These are phyloP conservation scores for Galerina marginata DNA, from an alignment of 768 basidiomycete genomes.

Conservation along the genomic window DNA sequence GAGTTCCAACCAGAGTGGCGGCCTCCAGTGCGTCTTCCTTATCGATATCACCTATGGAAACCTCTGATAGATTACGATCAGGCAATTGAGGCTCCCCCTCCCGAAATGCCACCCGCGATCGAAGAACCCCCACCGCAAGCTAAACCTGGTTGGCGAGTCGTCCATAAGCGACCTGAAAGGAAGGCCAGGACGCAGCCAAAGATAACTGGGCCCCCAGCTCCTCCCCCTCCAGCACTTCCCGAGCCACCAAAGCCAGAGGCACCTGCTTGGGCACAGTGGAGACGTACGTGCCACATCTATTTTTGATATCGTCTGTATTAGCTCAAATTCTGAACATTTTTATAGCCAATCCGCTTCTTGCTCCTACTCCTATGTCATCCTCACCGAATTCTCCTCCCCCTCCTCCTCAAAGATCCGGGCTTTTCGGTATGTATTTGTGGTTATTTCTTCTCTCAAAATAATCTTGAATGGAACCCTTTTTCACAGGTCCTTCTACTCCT, in stretches of 20 bases:
- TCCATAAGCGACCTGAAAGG: conserved; percentile 66
- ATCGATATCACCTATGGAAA: background rate
- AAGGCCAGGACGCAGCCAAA: conserved; percentile 52
- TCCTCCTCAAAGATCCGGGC: conserved; percentile 61
- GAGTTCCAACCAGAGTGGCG: conserved; percentile 81
- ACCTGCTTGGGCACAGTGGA: conserved; percentile 89
- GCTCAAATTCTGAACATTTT: background rate
- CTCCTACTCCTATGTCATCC: conserved; percentile 48
- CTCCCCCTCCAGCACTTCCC: conserved; percentile 45
- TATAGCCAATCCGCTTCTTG: conserved; percentile 68
- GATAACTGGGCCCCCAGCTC: conserved; percentile 44
- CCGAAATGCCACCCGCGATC: conserved; percentile 49
- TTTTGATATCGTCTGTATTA: background rate
- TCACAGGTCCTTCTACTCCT: conserved; percentile 37
- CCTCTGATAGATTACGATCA: conserved; percentile 14
- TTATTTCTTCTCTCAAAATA: background rate
- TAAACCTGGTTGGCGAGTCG: conserved; percentile 76
- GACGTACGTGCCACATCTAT: conserved; percentile 56
- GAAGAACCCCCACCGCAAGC: conserved; percentile 57
- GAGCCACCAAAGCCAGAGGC: conserved; percentile 55
- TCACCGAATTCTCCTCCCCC: conserved; percentile 46
- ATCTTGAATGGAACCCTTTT: background rate
- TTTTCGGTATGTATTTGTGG: conserved; percentile 59
- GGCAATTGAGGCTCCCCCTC: conserved; percentile 43
- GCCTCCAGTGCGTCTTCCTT: conserved; percentile 51